Evolutionary conservation across 2,329 filamentous ascomycete species (phyloP), one percentile per base, ranked within the genome.

Genomic region (Pyrenophora tritici-repentis): DNA sequence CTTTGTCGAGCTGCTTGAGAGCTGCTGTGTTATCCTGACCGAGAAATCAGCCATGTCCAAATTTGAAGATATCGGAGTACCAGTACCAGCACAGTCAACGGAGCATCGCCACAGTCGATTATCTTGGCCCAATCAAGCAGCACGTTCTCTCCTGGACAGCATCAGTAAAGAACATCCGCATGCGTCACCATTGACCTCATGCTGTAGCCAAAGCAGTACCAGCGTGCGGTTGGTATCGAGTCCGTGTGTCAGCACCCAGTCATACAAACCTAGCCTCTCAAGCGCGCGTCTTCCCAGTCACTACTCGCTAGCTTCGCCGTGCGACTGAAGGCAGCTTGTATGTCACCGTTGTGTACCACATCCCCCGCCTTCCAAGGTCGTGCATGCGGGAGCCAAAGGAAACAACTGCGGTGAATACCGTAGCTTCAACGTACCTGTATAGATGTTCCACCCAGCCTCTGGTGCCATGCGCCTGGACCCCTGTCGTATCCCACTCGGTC

Each of bases 71-170:
- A 7, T n/a, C 3, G 4, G 17, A 1, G 7, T 33, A 14, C 4
- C 14, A 56, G 58, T 51, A 75, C 78, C 50, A 83, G 59, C 50
- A 77, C 77, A 0, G 78, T 81, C 53, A 80, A 60, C 2, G 80
- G 80, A 4, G 76, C 80, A 65, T 83, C 80, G 29, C 81, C 81
- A 52, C 81, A 83, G 54, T 84, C 81, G 3, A 83, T 75, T 3
- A 83, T 74, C 51, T 76, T 79, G 0, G 79, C 78, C 75, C 81
- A 82, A 47, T 76, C 71, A 17, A 70, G 54, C 46, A 79, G 77
- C 4, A 72, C 62, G 51, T 80, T 81, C 8, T 72, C 56, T n/a
- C 69, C 70, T 73, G 38, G 20, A 14, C 34, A 7, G 42, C 10
- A 24, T 52, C n/a, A 52, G 35, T 38, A 14, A 12, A 29, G 2